Base-by-base conservation (phyloP, 208 protist genomes). In the Trypanosoma boissoni region DNA sequence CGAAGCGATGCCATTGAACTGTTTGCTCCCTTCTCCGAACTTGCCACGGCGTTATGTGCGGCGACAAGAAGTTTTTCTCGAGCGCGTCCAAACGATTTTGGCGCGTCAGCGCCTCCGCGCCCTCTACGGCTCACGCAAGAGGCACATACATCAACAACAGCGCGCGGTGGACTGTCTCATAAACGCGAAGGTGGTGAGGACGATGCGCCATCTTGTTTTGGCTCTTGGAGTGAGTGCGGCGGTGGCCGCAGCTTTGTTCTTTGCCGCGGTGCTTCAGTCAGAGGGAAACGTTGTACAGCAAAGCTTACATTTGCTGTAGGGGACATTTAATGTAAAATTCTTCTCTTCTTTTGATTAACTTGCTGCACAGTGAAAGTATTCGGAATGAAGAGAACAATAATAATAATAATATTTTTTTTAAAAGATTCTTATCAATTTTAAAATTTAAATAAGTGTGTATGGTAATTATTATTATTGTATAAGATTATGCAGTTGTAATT, bases 121-220 rank as follows among this genome's bases (percentile, higher is more conserved):
- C 9, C 8, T 56, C 1, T 53, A 61, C 21, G 21, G 28, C 7
- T n/a, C 21, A 2, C 45, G 56, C 12, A 59, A 56, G 28, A 28
- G 29, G 3, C 62, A 61, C 20, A 29, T 68, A 12, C 8, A 28
- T 1, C 53, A 34, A 27, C 51, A 61, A 24, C 62, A 68, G 54
- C 52, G 44, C 14, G 62, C 62, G 12, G 62, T 61, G 42, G 62
- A 68, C 49, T 68, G 62, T 31, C 61, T 54, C 34, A 68, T 61
- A 6, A 61, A 61, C 37, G 51, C 26, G 5, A 42, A 61, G 36
- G 43, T 39, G 7, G 43, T 53, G 18, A 14, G 53, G 18, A 61
- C 36, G 16, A 41, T 68, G 51, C 62, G 62, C 21, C 21, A 42
- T 44, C 36, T 68, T 16, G 7, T 68, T 12, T 20, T 68, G 14